These are phyloP conservation scores for Lentinula boryana DNA, from an alignment of 768 basidiomycete species.

Conservation along the genomic window DNA sequence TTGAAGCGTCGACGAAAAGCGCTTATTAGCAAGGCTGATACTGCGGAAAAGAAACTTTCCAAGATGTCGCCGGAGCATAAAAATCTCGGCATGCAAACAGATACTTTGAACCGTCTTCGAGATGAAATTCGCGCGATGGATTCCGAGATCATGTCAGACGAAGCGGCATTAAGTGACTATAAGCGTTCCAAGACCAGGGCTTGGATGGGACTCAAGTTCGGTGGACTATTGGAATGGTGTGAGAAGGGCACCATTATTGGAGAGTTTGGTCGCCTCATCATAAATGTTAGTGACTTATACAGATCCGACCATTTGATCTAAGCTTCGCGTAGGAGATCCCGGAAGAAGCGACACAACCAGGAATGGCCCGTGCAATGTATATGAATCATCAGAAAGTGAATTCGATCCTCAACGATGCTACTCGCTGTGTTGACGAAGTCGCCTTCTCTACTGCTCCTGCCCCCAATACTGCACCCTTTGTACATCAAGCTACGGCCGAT, in stretches of 20 bases:
- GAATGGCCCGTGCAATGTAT: slow-evolving; percentile 70
- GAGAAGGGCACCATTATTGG: slow-evolving; percentile 70
- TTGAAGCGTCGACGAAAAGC: slow-evolving; percentile 64
- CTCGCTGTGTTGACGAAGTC: slow-evolving; percentile 48
- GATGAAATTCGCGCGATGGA: slow-evolving; percentile 78
- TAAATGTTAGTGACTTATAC: slow-evolving; percentile 27
- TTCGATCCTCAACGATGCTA: slow-evolving; percentile 56
- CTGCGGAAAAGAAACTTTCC: slow-evolving; percentile 81
- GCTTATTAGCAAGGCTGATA: slow-evolving; percentile 66
- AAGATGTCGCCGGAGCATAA: slow-evolving; percentile 92
- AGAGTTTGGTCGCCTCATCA: slow-evolving; percentile 47
- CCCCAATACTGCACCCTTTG: slow-evolving; percentile 11
- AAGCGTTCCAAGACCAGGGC: slow-evolving; percentile 66
- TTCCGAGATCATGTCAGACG: slow-evolving; percentile 77
- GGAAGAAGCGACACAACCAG: slow-evolving; percentile 75
- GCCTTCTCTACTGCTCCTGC: slow-evolving; percentile 35
- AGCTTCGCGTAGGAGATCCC: slow-evolving; percentile 60
- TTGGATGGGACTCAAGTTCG: slow-evolving; percentile 83
- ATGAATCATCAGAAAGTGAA: slow-evolving; percentile 59
- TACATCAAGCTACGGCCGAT: slow-evolving; percentile 5
- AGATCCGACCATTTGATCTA: background rate
- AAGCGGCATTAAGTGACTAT: slow-evolving; percentile 75
- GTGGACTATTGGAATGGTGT: slow-evolving; percentile 76
- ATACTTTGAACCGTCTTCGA: slow-evolving; percentile 59
- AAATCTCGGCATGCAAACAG: slow-evolving; percentile 68